Base-by-base conservation (phyloP, 140 eudicot genomes). In the Anethum foeniculum region DNA sequence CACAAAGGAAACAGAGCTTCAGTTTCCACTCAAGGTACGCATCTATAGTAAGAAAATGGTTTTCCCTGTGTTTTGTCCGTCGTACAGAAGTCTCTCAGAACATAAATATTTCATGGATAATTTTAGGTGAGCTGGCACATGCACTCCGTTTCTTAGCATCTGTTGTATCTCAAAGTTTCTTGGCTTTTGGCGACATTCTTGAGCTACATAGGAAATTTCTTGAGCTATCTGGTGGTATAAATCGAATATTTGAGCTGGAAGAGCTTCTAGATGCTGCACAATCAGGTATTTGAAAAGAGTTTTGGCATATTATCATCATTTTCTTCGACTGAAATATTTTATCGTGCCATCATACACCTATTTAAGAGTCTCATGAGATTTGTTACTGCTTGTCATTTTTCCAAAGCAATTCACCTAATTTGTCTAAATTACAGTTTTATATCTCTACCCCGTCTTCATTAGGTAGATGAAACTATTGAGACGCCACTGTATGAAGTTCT, bases 111-210 rank as follows among this genome's bases (percentile, higher is more conserved):
- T 41, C 30, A 36, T 77, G 8, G 32, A 27, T 44, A 54, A 65
- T 83, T 58, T 41, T 86, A 94, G 99, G 99, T 81, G 99, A 94
- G 80, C 90, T 94, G 84, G 97, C 99, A 52, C 99, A 94, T 86
- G 99, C 99, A 10, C 86, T 94, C 88, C 88, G 99, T 39, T 94
- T 92, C 88, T 87, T 94, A 83, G 99, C 99, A 82, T 94, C 99
- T 39, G 99, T 94, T 85, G 99, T 94, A 80, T 94, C 99, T 58
- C 99, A 94, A 82, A 94, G 99, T 97, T 94, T 94, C 81, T 87
- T 94, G 86, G 99, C 99, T 48, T 94, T 94, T 82, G 99, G 99
- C 36, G 99, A 94, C 87, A 92, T 92, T 86, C 94, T 94, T 86
- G 99, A 94, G 94, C 88, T 94, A 41, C 91, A 94, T 79, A 89